These are phyloP conservation scores for Naganishia liquefaciens DNA, from an alignment of 1,284 basidiomycete species.

Conservation along the genomic window DNA sequence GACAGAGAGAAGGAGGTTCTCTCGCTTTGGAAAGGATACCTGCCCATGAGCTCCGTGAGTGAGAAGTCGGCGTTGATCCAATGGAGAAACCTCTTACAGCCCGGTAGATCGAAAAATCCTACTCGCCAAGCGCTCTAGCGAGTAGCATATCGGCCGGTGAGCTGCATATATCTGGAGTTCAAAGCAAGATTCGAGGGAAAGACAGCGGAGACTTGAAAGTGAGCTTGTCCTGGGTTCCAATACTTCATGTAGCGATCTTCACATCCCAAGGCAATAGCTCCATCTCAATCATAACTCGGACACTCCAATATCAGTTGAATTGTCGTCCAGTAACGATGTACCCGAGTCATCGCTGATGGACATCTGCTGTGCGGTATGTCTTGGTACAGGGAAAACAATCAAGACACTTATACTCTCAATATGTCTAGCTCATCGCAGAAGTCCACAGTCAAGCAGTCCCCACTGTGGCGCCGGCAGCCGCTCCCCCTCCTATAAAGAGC, in stretches of 20 bases:
- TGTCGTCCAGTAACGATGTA: not conserved
- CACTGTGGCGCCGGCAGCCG: too few species aligned
- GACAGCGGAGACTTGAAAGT: constrained; percentile 14
- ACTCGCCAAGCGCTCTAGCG: not conserved
- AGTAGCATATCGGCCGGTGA: constrained; percentile 13
- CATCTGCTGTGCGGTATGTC: constrained; percentile 12
- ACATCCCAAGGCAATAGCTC: not conserved
- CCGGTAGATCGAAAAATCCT: not conserved
- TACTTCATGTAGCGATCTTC: not conserved
- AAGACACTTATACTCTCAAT: too few species aligned
- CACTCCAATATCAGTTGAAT: constrained; percentile 1
- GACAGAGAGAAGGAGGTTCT: not conserved
- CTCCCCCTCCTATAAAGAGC: too few species aligned
- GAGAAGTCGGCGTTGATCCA: not conserved
- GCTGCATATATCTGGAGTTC: constrained; percentile 16
- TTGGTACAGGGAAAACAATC: not conserved
- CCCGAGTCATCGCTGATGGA: constrained; percentile 11
- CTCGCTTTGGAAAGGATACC: constrained; percentile 18
- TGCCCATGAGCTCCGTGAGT: constrained; percentile 4
- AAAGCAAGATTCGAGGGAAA: constrained; percentile 1
- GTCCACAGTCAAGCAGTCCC: too few species aligned
- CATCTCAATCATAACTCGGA: constrained; percentile 21
- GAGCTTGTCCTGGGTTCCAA: not conserved
- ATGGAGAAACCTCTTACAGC: not conserved
- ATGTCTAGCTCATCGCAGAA: too few species aligned